Evolutionary conservation across 2,329 filamentous ascomycete genomes (phyloP), one percentile per base, ranked within the genome.

Genomic region (Fusarium veterinarium): DNA sequence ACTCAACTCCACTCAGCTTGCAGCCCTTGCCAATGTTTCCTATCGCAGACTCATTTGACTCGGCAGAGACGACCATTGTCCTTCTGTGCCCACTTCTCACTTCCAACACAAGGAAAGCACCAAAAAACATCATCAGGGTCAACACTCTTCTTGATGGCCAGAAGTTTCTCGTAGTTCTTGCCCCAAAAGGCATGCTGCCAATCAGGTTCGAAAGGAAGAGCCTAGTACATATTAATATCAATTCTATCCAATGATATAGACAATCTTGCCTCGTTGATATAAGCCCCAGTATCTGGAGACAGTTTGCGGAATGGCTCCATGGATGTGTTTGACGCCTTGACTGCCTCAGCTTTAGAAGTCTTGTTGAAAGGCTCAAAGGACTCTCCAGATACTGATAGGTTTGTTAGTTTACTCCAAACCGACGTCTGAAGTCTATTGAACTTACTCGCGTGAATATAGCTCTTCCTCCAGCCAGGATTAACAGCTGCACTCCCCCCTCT

Each of bases 391-490:
- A 79, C 81, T 83, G 5, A 46, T 1, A 11, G 1, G 1, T 0
- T 16, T 0, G 9, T 60, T 2, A 53, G 30, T 14, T 13, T 38
- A 4, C 5, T 17, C 10, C 19, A 52, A n/a, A 4, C 2, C 3
- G 23, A n/a, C 1, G 1, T 1, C 0, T 6, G 1, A 10, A 16
- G 8, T 2, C 10, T 17, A 2, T 11, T 1, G 66, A 80, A 81
- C 83, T 77, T 76, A 85, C 86, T 71, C 0, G 79, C 70, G 56
- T 86, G 85, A 6, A 84, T 76, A 23, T 83, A 81, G 0, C 85
- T 80, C 17, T 73, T 83, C 20, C 88, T 81, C 87, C 87, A 91
- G 0, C 86, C 85, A 0, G 87, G 87, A 41, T 85, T 84, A 5
- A 87, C 82, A 1, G 86, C 79, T 35, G 86, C 85, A 45, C 83